Evolutionary conservation across 306 rosid species (phyloP).

Genomic region (Dryas octopetala): DNA sequence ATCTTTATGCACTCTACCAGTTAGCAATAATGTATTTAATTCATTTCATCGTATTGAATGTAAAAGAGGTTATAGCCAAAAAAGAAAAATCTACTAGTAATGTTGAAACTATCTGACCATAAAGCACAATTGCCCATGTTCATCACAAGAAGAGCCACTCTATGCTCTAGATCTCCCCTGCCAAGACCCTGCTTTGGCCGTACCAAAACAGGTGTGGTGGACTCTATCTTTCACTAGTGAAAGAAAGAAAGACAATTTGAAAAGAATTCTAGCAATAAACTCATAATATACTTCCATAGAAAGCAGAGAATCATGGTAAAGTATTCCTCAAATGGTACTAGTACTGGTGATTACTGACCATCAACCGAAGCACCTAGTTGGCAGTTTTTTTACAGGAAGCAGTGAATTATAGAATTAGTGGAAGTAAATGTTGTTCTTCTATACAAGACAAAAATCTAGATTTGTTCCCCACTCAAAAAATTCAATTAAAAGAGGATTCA

Average conservation of each 20-base stretch:
- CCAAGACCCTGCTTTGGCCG: constrained; percentile 1
- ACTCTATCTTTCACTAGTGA: background rate
- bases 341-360: background rate
- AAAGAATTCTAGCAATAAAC: background rate
- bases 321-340: background rate
- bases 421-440: background rate
- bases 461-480: background rate
- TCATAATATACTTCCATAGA: background rate
- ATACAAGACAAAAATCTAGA: background rate
- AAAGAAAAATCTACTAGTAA: background rate
- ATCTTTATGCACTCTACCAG: background rate
- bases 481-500: background rate
- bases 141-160: constrained; percentile 2
- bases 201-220: background rate
- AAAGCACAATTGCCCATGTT: background rate
- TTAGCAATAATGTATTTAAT: background rate
- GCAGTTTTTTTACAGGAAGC: background rate
- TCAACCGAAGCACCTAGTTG: background rate
- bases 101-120: background rate
- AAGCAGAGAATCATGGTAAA: background rate
- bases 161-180: background rate
- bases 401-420: background rate
- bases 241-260: background rate
- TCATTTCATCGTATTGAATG: background rate
- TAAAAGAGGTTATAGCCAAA: background rate